phyloP scores from a whole-genome alignment of 305 asterid genomes.

The Solanum hybrid region DNA sequence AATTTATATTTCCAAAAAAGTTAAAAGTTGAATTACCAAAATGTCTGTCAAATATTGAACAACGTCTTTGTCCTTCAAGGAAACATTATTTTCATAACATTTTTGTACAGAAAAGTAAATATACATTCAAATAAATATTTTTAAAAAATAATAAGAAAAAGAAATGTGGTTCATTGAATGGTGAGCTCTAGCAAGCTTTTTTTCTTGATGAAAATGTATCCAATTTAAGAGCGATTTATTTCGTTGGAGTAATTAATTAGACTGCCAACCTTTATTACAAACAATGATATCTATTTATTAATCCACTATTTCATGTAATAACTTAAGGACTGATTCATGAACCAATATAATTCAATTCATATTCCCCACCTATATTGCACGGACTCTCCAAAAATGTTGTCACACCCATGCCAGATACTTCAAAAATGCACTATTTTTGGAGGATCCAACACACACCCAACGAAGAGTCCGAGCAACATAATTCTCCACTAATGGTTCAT shows the following conservation, averaged over 20 bases:
- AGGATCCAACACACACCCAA: neutral
- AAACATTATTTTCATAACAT: neutral
- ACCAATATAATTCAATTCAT: neutral
- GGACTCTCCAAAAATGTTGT: neutral
- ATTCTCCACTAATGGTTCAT: too few relatives aligned
- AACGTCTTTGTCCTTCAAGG: neutral
- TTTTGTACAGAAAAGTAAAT: neutral
- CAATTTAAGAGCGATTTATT: neutral
- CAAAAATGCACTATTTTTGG: neutral
- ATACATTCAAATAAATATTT: neutral
- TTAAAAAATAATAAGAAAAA: neutral
- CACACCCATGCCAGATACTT: neutral
- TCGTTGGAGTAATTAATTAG: neutral
- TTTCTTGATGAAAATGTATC: neutral
- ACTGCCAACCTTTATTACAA: neutral
- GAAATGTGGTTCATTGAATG: neutral
- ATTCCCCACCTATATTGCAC: neutral
- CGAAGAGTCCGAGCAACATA: neutral
- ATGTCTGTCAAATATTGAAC: neutral
- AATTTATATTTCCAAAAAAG: neutral
- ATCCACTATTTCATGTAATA: neutral
- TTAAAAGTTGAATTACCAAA: neutral
- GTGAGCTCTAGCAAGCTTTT: neutral
- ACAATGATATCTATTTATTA: neutral
- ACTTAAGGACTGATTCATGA: neutral